These are phyloP conservation scores for Yarrowia keelungensis DNA, from an alignment of 805 yeast genomes.

Conservation along the genomic window DNA sequence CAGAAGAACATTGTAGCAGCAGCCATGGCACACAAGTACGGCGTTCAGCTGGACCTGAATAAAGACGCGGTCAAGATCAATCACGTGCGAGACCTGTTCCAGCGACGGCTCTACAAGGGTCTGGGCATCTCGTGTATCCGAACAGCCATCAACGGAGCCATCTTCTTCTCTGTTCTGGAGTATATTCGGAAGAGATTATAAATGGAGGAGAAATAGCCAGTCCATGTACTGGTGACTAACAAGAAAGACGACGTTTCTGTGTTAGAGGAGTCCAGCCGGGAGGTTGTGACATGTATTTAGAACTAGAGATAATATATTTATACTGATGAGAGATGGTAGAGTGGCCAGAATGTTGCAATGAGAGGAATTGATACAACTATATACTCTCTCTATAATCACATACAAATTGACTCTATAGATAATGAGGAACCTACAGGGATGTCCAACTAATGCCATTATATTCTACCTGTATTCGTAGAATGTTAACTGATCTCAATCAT, in stretches of 20 bases:
- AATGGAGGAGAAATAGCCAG: too few species aligned
- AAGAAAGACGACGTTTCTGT: neutral
- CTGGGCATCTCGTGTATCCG: constrained; percentile 76
- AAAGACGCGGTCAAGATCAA: constrained; percentile 16
- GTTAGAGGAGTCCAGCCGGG: neutral
- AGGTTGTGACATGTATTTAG: constrained; percentile 23
- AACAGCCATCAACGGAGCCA: constrained; percentile 74
- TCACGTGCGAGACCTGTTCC: constrained; percentile 49
- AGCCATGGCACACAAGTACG: constrained; percentile 57
- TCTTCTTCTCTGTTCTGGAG: constrained; percentile 67
- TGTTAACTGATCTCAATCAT: too few species aligned
- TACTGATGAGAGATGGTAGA: neutral
- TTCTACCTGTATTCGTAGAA: too few species aligned
- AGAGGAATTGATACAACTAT: too few species aligned
- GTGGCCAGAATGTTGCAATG: too few species aligned
- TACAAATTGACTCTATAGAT: too few species aligned
- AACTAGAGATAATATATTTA: constrained; percentile 25
- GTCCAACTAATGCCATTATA: too few species aligned
- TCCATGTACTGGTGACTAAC: neutral
- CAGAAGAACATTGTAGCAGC: constrained; percentile 78
- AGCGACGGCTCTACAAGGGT: constrained; percentile 72
- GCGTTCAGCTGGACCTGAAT: constrained; percentile 50
- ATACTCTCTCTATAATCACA: too few species aligned
- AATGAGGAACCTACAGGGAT: too few species aligned
- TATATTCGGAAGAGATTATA: constrained; percentile 27